Base-by-base conservation (phyloP, 768 basidiomycete genomes). In the Pleurotus giganteus region DNA sequence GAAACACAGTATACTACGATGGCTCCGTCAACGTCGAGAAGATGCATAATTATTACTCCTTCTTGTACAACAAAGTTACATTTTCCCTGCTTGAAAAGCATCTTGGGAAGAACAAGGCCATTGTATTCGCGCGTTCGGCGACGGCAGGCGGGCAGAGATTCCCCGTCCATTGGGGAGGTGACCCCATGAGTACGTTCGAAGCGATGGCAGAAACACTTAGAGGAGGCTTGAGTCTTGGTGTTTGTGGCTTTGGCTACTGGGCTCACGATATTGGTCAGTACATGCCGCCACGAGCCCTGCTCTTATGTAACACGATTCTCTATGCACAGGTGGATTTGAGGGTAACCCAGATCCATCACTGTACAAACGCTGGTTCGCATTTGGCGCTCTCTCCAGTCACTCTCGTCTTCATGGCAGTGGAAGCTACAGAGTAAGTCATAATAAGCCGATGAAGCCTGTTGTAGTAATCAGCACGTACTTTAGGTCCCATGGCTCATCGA, bases 151-250 rank as follows among this genome's bases (percentile, higher is more conserved):
- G 78, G 4, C 77, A 79, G 63, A 60, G 72, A 17, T 72, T 69
- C 59, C 71, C 70, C 24, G 67, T 72, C 2, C 72, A 74, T 57
- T 74, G 72, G 72, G 73, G 72, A 19, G 78, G 78, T 4, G 78
- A 79, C 56, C 76, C 75, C 47, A 75, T 76, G 66, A 70, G 70
- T 11, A 74, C 74, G 1, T 78, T 69, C 56, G 75, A 76, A 53
- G 78, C 76, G 6, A 80, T 80, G 78, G 74, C 74, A 0, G 78
- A 80, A 65, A 73, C 74, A 9, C 61, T 79, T 34, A 66, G 77
- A n/a, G 78, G 78, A 24, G 68, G 70, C 5, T 57, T 80, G 36
- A 72, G 71, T 45, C 62, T 80, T 43, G 71, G 73, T 1, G 59
- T 70, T 17, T 74, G 73, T 46, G 78, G 78, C 0, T 80, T 75